Evolutionary conservation across 1,139 yeast species (phyloP).

Genomic region (Komagataea norvegica): DNA sequence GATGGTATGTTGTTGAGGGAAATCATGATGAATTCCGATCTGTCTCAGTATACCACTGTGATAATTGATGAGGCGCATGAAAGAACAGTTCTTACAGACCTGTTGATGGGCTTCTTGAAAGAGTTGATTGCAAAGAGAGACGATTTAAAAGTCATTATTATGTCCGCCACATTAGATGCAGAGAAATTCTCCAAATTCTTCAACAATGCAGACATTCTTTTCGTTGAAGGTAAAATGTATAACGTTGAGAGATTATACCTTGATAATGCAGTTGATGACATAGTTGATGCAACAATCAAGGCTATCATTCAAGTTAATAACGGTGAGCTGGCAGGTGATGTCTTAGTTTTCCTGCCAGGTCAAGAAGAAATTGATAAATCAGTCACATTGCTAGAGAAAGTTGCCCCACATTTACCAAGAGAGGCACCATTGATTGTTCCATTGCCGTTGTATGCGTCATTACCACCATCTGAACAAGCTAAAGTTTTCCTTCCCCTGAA

Average conservation of each 20-base stretch:
- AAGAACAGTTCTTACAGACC: conserved; percentile 86
- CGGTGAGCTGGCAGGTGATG: conserved; percentile 77
- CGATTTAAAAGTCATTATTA: conserved; percentile 49
- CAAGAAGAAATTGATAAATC: conserved; percentile 96
- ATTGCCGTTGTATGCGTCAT: conserved; percentile 87
- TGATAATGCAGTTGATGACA: conserved; percentile 60
- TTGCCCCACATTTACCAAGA: conserved; percentile 63
- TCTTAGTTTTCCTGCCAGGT: conserved; percentile 87
- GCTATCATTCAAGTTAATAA: conserved; percentile 74
- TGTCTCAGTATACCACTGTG: conserved; percentile 68
- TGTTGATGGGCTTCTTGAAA: conserved; percentile 83
- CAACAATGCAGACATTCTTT: conserved; percentile 70
- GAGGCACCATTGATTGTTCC: conserved; percentile 76
- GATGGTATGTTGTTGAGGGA: conserved; percentile 98
- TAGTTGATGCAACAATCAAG: conserved; percentile 74
- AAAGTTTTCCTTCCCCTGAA: conserved; percentile 64
- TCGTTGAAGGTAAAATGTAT: conserved; percentile 84
- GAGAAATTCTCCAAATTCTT: conserved; percentile 80
- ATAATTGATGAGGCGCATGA: conserved; percentile 97
- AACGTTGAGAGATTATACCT: conserved; percentile 75
- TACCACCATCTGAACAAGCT: conserved; percentile 80
- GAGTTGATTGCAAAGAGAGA: conserved; percentile 49
- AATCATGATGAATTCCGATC: conserved; percentile 65
- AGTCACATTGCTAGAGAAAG: conserved; percentile 52
- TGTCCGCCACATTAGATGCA: conserved; percentile 98